Evolutionary conservation across 306 rosid genomes (phyloP).

Genomic region (Rubus idaeus): DNA sequence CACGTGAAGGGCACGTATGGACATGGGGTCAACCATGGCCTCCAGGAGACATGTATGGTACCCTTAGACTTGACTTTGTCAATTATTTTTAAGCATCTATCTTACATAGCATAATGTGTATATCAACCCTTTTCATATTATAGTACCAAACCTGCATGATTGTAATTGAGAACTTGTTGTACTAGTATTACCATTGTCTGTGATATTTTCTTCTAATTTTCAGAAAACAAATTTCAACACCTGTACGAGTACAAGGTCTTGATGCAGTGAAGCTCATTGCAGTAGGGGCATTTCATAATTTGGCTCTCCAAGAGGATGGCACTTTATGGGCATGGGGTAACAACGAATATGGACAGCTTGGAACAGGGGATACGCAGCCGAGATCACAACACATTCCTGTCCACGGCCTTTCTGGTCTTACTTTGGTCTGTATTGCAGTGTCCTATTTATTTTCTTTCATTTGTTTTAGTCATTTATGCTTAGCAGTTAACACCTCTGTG

Average conservation of each 20-base stretch:
- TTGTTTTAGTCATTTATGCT: neutral
- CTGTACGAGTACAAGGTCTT: constrained; percentile 97
- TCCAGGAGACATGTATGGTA: constrained; percentile 91
- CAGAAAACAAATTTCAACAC: constrained; percentile 91
- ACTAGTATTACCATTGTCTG: neutral
- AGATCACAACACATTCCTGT: constrained; percentile 96
- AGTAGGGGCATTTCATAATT: constrained; percentile 97
- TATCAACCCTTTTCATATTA: neutral
- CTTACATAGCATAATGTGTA: neutral
- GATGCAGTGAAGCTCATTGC: constrained; percentile 85
- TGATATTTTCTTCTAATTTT: constrained; percentile 20
- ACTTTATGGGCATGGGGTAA: constrained; percentile 99
- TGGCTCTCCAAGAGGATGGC: constrained; percentile 96
- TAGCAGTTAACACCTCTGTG: neutral
- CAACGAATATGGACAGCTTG: constrained; percentile 98
- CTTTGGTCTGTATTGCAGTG: constrained; percentile 57
- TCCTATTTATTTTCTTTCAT: constrained; percentile 9
- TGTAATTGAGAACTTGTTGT: constrained; percentile 19
- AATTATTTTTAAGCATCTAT: constrained; percentile 5
- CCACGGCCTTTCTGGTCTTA: constrained; percentile 84
- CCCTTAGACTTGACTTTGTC: constrained; percentile 17
- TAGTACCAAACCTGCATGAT: constrained; percentile 12
- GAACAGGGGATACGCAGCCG: constrained; percentile 99
- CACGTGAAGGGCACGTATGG: constrained; percentile 96
- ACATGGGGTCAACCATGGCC: constrained; percentile 99